These are phyloP conservation scores for Mortierella sp. DNA, from an alignment of 371 early-diverging fungal species.

Conservation along the genomic window DNA sequence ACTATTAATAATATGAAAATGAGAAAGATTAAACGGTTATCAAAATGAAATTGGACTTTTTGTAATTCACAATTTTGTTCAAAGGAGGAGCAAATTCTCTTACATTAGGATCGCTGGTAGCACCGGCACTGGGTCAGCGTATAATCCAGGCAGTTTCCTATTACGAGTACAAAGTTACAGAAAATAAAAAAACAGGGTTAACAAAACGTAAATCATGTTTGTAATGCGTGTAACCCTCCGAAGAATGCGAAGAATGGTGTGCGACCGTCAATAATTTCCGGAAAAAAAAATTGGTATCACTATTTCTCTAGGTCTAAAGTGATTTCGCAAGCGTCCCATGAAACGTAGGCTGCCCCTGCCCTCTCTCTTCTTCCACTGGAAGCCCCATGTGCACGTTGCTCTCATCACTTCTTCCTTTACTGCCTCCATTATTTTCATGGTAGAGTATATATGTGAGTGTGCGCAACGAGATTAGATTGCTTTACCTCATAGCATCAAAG, in stretches of 20 bases:
- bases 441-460: not conserved
- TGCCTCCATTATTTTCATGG: not conserved
- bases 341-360: too few relatives aligned
- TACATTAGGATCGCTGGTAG: constrained; percentile 46
- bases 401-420: not conserved
- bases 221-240: constrained; percentile 27
- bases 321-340: too few relatives aligned
- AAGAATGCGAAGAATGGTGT: not conserved
- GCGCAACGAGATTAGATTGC: not conserved
- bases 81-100: not conserved
- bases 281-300: constrained; percentile 1
- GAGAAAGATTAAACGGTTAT: not conserved
- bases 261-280: not conserved
- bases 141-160: constrained; percentile 42
- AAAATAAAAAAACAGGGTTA: not conserved
- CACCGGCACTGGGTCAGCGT: constrained; percentile 30
- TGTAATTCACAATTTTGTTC: not conserved
- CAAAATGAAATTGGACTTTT: not conserved
- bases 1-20: constrained; percentile 10
- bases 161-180: not conserved
- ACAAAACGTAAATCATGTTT: not conserved
- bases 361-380: not conserved
- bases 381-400: not conserved
- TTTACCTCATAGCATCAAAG: constrained; percentile 46
- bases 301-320: too few relatives aligned